Percentiles rank a stretch among this genome's conserved stretches.
Conservation (phyloP, 2,329 filamentous ascomycete genomes). For the Chrysoporthe deuterocubensis region DNA sequence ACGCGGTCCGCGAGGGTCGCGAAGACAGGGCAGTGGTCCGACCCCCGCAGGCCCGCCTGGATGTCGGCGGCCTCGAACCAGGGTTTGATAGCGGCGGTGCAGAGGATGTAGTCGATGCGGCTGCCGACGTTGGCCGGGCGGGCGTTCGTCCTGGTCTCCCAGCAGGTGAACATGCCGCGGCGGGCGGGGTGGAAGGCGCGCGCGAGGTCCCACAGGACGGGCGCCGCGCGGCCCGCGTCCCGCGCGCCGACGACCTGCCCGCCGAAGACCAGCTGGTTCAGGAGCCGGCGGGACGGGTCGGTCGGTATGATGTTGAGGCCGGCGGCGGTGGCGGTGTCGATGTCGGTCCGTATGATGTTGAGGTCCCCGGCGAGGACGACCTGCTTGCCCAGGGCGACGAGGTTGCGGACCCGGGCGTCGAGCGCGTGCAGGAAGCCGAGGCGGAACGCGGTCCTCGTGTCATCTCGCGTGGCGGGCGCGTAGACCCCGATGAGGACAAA, state of each 20-base stretch:
- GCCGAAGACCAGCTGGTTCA: constrained; percentile 82
- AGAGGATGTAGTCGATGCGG: constrained; percentile 92
- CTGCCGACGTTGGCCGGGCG: constrained; percentile 92
- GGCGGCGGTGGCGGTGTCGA: constrained; percentile 76
- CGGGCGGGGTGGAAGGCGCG: constrained; percentile 80
- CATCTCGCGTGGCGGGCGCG: constrained; percentile 86
- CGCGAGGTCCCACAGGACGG: constrained; percentile 83
- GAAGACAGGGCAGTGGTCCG: constrained; percentile 95
- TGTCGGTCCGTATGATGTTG: constrained; percentile 72
- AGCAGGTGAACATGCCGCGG: constrained; percentile 93
- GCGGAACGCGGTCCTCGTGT: constrained; percentile 81
- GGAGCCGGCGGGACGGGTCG: constrained; percentile 71
- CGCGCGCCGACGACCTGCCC: constrained; percentile 69
- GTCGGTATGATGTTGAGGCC: constrained; percentile 77
- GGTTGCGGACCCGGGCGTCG: constrained; percentile 82
- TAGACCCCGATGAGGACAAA: constrained; percentile 95
- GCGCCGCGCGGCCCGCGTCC: constrained; percentile 70
- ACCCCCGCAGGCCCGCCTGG: constrained; percentile 91
- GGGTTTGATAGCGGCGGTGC: constrained; percentile 77
- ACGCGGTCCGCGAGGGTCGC: constrained; percentile 72
- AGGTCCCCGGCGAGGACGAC: constrained; percentile 88
- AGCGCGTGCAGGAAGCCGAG: constrained; percentile 78
- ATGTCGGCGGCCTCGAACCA: constrained; percentile 87
- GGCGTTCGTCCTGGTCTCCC: constrained; percentile 94
- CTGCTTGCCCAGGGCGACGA: constrained; percentile 77